Conservation (phyloP, 129 eudicot species). For the Pseudognaphalium luteoalbum region DNA sequence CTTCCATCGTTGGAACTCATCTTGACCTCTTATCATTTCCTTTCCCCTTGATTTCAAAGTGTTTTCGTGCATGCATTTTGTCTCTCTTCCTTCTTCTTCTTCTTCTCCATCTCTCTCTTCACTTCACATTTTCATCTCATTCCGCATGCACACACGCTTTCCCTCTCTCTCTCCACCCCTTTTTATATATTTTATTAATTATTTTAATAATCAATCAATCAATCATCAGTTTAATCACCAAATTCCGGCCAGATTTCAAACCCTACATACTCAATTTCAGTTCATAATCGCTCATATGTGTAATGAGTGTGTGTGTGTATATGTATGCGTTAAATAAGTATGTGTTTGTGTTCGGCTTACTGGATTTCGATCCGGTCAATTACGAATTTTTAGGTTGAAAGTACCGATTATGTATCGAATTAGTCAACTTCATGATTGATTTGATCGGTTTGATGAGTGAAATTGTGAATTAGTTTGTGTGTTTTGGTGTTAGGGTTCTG, state of each 20-base stretch:
- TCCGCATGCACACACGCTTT: slow-evolving; percentile 74
- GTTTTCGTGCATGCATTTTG: slow-evolving; percentile 82
- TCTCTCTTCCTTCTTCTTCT: slow-evolving; percentile 26
- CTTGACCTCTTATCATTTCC: slow-evolving; percentile 12
- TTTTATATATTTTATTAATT: slow-evolving; percentile 17
- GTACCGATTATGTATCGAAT: background rate
- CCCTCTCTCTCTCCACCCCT: slow-evolving; percentile 19
- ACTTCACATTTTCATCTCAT: slow-evolving; percentile 12
- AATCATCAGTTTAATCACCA: slow-evolving; percentile 3
- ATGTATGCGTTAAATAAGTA: background rate
- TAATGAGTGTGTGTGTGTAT: background rate
- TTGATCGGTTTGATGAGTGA: background rate
- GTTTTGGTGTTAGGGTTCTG: slow-evolving; percentile 37
- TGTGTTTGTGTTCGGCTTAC: background rate
- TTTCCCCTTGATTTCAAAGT: background rate
- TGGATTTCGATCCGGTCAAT: slow-evolving; percentile 7
- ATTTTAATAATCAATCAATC: background rate
- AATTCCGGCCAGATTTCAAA: background rate
- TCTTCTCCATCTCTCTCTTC: background rate
- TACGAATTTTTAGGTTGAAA: background rate
- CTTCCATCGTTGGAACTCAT: slow-evolving; percentile 31
- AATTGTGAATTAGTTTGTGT: slow-evolving; percentile 5
- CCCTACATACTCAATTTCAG: background rate
- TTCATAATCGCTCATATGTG: background rate
- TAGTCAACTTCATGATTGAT: background rate